Base-by-base conservation (phyloP, 148 eudicot species). In the Gaultheria prostrata region DNA sequence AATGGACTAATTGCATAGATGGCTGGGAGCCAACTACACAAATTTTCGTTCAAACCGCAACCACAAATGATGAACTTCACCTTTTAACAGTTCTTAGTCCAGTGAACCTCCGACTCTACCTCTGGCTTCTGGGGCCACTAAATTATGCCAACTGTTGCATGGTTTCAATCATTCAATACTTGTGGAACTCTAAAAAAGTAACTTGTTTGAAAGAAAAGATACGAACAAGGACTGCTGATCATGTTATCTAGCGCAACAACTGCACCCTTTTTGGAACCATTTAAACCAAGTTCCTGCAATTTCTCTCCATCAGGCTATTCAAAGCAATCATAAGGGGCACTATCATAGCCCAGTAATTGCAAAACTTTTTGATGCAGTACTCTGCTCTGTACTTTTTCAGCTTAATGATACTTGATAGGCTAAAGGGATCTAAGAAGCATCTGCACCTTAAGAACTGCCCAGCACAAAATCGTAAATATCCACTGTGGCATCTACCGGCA, bases 401-500 rank as follows among this genome's bases (percentile, higher is more conserved):
- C 18, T 53, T 78, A 32, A 9, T 28, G 45, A 51, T 51, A 8
- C 35, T 67, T 67, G 72, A 28, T 67, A 67, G 61, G 4, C 12
- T 11, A 77, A 53, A 26, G 6, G n/a, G n/a, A 51, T 50, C 26
- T 28, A 53, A 51, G 15, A 80, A 45, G 51, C 49, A 61, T 21
- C 51, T 39, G 0, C 32, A 35, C 71, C 71, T 59, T 80, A 32
- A 53, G 8, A 11, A 45, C 69, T 32, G 12, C 80, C 76, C 30
- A 67, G 14, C 67, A 78, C 6, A 3, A 72, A 65, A 8, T 33
- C 17, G 28, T 10, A 2, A 80, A 65, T 45, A 17, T 28, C 59
- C 20, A 74, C 46, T 59, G 24, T 61, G 82, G 70, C 56, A 77
- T 65, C 80, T 77, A 53, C 63, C 5, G 6, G 54, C 57, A 75